Evolutionary conservation across 768 basidiomycete species (phyloP), one percentile per base, ranked within the genome.

Genomic region (Gloeostereum incarnatum): DNA sequence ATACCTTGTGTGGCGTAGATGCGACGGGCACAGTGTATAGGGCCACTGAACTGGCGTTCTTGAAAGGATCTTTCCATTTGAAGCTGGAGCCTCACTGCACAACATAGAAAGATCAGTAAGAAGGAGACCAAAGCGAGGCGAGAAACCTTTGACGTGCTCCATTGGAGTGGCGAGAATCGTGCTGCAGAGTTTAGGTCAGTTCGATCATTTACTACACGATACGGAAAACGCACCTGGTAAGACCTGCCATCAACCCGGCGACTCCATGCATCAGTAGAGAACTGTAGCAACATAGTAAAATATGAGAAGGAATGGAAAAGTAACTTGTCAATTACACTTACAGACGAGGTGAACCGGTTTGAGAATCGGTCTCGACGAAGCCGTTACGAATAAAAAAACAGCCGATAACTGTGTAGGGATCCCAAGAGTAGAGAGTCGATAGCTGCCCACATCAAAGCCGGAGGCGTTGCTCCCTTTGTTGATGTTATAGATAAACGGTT

Each of bases 401-500:
- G 61, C 5, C 83, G 73, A 53, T 83, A 86, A 50, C 81, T 81
- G 54, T 84, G 80, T 23, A 83, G 57, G 11, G 78, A 79, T 20
- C 81, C 81, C 41, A 81, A 63, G 14, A 82, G 65, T 19, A 84
- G 61, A 14, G 81, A 78, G 51, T 86, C 83, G 39, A 80, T 78
- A 30, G 75, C 71, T 11, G 78, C 74, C 82, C 81, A 83, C 9
- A 79, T 81, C 3, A 83, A 63, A 11, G 78, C 77, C 5, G 81
- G 82, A 14, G 81, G 78, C 2, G 79, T 78, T 7, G 76, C 79
- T 6, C 81, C 81, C 57, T 81, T 84, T 64, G n/a, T n/a, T n/a
- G n/a, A n/a, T n/a, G n/a, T n/a, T n/a, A n/a, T n/a, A n/a, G n/a
- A n/a, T n/a, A n/a, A n/a, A n/a, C n/a, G n/a, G n/a, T n/a, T n/a